Conservation (phyloP, 2,329 filamentous ascomycete species). For the Teratosphaeria gauchensis region DNA sequence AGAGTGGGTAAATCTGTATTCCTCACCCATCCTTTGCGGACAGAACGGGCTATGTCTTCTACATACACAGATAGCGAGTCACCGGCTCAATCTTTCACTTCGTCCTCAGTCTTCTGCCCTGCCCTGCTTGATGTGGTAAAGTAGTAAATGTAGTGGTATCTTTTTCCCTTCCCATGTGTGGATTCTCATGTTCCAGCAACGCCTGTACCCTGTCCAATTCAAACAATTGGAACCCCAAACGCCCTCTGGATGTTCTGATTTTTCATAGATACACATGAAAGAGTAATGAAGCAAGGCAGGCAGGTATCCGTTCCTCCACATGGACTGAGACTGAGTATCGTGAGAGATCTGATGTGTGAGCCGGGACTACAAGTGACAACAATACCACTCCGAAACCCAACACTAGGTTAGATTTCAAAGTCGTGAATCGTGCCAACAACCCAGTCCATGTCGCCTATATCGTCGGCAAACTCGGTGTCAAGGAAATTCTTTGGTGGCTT, state of each 20-base stretch:
- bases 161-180: neutral
- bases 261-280: slow-evolving; percentile 6
- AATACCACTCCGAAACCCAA: slow-evolving; percentile 37
- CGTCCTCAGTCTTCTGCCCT: slow-evolving; percentile 1
- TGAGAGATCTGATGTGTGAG: neutral
- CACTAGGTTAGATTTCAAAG: neutral
- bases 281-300: neutral
- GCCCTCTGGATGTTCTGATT: slow-evolving; percentile 1
- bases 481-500: slow-evolving; percentile 29
- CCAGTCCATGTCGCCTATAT: slow-evolving; percentile 80
- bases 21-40: neutral
- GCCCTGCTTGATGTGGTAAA: neutral
- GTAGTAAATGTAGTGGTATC: neutral
- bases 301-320: neutral
- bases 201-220: neutral
- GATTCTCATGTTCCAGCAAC: neutral
- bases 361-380: slow-evolving; percentile 43
- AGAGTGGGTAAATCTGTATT: slow-evolving; percentile 15
- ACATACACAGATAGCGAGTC: slow-evolving; percentile 9
- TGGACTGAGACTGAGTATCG: neutral
- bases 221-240: neutral
- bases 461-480: slow-evolving; percentile 36
- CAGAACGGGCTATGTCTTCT: slow-evolving; percentile 1
- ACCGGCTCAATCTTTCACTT: slow-evolving; percentile 2
- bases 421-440: slow-evolving; percentile 59